phyloP scores from a whole-genome alignment of 345 rosid species.

The Eucalyptus microcorys region DNA sequence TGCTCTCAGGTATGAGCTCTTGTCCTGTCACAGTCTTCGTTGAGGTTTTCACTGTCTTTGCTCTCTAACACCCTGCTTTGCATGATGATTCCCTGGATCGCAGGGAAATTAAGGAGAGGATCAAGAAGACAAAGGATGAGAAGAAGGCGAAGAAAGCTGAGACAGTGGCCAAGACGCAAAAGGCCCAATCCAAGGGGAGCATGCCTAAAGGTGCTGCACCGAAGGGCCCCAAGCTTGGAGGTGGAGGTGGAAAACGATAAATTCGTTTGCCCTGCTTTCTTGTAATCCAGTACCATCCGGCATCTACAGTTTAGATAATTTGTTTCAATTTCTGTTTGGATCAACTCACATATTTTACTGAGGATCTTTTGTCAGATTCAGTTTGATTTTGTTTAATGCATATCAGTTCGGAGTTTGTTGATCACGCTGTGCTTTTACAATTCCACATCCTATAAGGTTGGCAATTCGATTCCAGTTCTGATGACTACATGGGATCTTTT shows the following conservation, averaged over 20 bases:
- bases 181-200: neutral
- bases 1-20: neutral
- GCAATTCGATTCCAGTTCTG: neutral
- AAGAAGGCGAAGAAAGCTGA: conserved; percentile 13
- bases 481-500: neutral
- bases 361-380: neutral
- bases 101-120: conserved; percentile 8
- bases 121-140: conserved; percentile 7
- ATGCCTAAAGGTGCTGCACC: conserved; percentile 1
- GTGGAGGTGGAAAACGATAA: conserved; percentile 8
- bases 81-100: neutral
- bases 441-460: neutral
- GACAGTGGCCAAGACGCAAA: neutral
- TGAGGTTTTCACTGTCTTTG: neutral
- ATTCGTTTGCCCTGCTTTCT: neutral
- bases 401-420: neutral
- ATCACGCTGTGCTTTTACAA: neutral
- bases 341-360: neutral
- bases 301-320: neutral
- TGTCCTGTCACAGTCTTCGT: too few species aligned
- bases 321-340: neutral
- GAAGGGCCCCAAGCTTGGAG: conserved; percentile 4
- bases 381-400: neutral
- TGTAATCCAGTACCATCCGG: neutral
- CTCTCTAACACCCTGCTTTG: neutral